These are phyloP conservation scores for Cicer yamashitae DNA, from an alignment of 306 rosid genomes.

Conservation along the genomic window DNA sequence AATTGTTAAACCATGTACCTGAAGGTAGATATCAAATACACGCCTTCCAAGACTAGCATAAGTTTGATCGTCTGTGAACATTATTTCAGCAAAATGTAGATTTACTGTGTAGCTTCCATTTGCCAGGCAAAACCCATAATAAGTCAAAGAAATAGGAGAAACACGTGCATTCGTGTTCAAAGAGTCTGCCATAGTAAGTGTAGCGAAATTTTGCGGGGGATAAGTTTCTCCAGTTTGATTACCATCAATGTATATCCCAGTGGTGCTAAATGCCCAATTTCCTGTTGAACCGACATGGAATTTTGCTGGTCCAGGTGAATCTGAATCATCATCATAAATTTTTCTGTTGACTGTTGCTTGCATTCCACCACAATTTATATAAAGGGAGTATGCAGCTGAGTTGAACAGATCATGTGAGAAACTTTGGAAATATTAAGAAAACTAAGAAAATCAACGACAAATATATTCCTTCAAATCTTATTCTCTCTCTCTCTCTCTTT, in stretches of 20 bases:
- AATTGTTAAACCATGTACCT: constrained; percentile 45
- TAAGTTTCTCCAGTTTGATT: rapidly evolving
- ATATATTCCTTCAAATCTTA: not conserved
- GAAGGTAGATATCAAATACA: constrained; percentile 42
- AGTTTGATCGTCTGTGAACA: constrained; percentile 37
- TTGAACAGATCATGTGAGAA: not conserved
- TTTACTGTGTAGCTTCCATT: constrained; percentile 59
- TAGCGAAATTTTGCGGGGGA: not conserved
- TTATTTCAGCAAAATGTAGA: constrained; percentile 64
- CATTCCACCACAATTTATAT: constrained; percentile 51
- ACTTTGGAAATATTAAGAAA: not conserved
- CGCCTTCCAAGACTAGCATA: constrained; percentile 60
- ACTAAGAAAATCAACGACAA: not conserved
- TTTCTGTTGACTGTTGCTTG: not conserved
- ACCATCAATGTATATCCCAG: constrained; percentile 52
- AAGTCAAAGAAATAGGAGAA: constrained; percentile 69
- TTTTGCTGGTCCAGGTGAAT: not conserved
- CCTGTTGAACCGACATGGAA: not conserved
- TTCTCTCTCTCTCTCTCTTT: not conserved
- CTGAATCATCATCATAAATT: constrained; percentile 41
- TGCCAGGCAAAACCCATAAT: constrained; percentile 59
- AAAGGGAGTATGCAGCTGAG: constrained; percentile 14
- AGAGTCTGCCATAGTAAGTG: constrained; percentile 35
- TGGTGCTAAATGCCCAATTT: constrained; percentile 62
- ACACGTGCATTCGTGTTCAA: constrained; percentile 65